These are phyloP conservation scores for Phaeotremella fagi DNA, from an alignment of 768 basidiomycete genomes.

Conservation along the genomic window DNA sequence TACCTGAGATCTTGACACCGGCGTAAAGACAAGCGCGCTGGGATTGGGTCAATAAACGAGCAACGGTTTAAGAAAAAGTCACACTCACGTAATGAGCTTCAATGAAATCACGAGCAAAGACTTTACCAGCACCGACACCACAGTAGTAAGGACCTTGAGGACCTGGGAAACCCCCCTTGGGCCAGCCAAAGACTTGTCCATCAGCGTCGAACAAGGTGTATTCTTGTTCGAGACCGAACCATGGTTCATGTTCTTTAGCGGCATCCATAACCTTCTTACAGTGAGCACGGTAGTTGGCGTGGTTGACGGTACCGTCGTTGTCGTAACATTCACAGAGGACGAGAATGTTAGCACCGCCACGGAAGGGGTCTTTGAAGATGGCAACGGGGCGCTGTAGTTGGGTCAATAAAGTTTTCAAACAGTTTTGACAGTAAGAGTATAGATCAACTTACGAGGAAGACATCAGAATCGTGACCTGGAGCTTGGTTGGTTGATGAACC, in stretches of 20 bases:
- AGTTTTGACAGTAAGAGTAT: background rate
- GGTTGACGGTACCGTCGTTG: slow-evolving; percentile 97
- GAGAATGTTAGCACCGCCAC: slow-evolving; percentile 94
- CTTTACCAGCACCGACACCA: slow-evolving; percentile 98
- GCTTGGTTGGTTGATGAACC: slow-evolving; percentile 98
- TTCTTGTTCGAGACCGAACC: slow-evolving; percentile 99
- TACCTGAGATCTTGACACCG: slow-evolving; percentile 96
- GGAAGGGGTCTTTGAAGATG: slow-evolving; percentile 99
- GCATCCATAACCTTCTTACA: slow-evolving; percentile 90
- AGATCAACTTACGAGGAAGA: slow-evolving; percentile 63
- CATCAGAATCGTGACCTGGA: slow-evolving; percentile 89
- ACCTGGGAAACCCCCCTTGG: slow-evolving; percentile 98
- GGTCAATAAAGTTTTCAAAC: background rate
- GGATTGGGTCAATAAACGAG: slow-evolving; percentile 13
- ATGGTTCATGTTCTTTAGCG: slow-evolving; percentile 59
- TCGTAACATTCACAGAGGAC: slow-evolving; percentile 97
- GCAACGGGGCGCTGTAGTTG: slow-evolving; percentile 81
- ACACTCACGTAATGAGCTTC: slow-evolving; percentile 80
- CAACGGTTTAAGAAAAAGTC: background rate
- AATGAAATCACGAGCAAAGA: slow-evolving; percentile 95
- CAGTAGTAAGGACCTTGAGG: slow-evolving; percentile 99
- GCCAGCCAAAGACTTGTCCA: slow-evolving; percentile 89
- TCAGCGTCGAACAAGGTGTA: slow-evolving; percentile 96
- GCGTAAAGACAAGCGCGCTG: slow-evolving; percentile 69
- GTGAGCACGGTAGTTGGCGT: slow-evolving; percentile 89